Evolutionary conservation across 768 basidiomycete species (phyloP).

Genomic region (Zangia roseola): DNA sequence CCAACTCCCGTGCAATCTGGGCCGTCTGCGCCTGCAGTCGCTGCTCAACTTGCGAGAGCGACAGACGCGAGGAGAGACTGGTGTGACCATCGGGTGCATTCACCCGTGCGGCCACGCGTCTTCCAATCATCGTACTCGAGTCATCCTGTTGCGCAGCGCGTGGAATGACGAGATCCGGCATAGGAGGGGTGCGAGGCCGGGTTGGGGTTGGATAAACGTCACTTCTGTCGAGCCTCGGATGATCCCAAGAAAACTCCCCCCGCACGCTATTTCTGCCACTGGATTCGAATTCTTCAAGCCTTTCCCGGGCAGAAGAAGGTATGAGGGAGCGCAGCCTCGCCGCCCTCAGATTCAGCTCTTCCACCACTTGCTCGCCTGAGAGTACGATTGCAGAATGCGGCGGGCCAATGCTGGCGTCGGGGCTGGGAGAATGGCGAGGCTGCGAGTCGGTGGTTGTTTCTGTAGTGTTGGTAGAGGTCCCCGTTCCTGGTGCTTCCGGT

Average conservation of each 20-base stretch:
- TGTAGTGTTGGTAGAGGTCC: constrained; percentile 1
- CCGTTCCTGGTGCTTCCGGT: constrained; percentile 28
- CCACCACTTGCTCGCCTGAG: constrained; percentile 24
- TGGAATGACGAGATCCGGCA: constrained; percentile 29
- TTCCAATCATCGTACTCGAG: constrained; percentile 34
- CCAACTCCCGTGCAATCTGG: constrained; percentile 34
- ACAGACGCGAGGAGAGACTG: constrained; percentile 17
- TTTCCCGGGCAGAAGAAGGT: constrained; percentile 30
- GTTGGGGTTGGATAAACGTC: constrained; percentile 14
- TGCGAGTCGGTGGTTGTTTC: constrained; percentile 8
- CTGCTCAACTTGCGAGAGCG: constrained; percentile 29
- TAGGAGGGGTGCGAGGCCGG: constrained; percentile 28
- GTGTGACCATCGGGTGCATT: constrained; percentile 18
- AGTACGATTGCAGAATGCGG: constrained; percentile 32
- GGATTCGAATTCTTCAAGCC: constrained; percentile 33
- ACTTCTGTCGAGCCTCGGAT: constrained; percentile 11
- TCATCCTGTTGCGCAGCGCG: constrained; percentile 25
- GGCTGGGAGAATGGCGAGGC: constrained; percentile 6
- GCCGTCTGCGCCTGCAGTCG: constrained; percentile 28
- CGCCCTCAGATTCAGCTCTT: constrained; percentile 30
- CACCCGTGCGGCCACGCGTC: constrained; percentile 34
- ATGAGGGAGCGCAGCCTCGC: constrained; percentile 30
- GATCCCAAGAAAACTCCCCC: constrained; percentile 23
- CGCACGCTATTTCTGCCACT: constrained; percentile 5
- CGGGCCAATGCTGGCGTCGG: constrained; percentile 29